These are phyloP conservation scores for Acer campestre DNA, from an alignment of 345 rosid species.

Conservation along the genomic window DNA sequence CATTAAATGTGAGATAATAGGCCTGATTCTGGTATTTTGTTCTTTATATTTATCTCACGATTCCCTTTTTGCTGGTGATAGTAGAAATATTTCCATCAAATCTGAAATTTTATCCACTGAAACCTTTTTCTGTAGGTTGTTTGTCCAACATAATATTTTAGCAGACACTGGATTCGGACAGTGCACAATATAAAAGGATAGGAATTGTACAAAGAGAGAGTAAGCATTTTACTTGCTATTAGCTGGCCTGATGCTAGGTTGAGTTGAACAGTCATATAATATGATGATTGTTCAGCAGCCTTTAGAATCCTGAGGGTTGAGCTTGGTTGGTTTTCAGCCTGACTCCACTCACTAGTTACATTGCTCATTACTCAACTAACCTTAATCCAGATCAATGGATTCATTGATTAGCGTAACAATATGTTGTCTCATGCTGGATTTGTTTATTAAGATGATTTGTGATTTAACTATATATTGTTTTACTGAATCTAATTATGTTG, in stretches of 20 bases:
- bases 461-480: neutral
- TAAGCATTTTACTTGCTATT: conserved; percentile 4
- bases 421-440: neutral
- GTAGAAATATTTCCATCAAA: neutral
- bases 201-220: neutral
- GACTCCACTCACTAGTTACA: no score
- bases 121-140: neutral
- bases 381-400: neutral
- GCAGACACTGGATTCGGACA: neutral
- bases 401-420: neutral
- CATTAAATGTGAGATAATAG: neutral
- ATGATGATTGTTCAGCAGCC: neutral
- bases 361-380: neutral
- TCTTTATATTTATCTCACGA: neutral
- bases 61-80: neutral
- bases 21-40: neutral
- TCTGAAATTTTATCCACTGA: neutral
- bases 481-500: neutral
- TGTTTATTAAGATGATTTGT: neutral
- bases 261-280: neutral
- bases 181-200: neutral
- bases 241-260: neutral
- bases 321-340: neutral
- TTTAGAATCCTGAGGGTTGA: neutral
- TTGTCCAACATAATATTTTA: neutral